Evolutionary conservation across 2,329 filamentous ascomycete species (phyloP), one percentile per base, ranked within the genome.

Genomic region (Alternaria incomplexa): DNA sequence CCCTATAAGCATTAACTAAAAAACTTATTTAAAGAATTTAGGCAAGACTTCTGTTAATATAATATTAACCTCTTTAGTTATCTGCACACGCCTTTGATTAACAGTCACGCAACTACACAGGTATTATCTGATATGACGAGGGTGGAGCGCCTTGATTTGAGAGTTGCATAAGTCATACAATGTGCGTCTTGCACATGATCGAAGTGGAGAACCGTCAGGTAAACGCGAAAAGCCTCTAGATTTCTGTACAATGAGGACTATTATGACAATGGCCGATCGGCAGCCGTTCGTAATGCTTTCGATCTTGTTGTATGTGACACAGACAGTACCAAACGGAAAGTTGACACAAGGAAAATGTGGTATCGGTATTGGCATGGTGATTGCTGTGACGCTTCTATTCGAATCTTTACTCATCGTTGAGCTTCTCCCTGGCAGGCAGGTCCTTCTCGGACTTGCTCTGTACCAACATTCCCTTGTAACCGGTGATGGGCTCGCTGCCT

Each of bases 231-330:
- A 73, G 73, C 70, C 74, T 77, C 71, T 77, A 72, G 65, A 73
- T 77, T 77, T 76, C 74, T 78, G 75, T 79, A 78, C 76, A 79
- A 58, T 69, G 73, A 75, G 67, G 72, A 76, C 76, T 77, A 79
- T 73, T 78, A 73, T 76, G 72, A 77, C 75, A 77, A 65, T 62
- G 67, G 69, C 67, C 69, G 68, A 67, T 65, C 67, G 69, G 63
- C 61, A 72, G 68, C 69, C 66, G 62, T 67, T 66, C 61, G 62
- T 61, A 64, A 65, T 69, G 66, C 67, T 72, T 65, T 72, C 65
- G 64, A 67, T 72, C 67, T 71, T 71, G 60, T 61, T 63, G 66
- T 70, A 70, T 73, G 66, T 73, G 71, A 77, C 75, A 77, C 74
- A 77, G 68, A 74, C 71, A 75, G 70, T 73, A 77, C 76, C 77